phyloP scores from a whole-genome alignment of 768 basidiomycete species.

The Termitomyces titanicus region DNA sequence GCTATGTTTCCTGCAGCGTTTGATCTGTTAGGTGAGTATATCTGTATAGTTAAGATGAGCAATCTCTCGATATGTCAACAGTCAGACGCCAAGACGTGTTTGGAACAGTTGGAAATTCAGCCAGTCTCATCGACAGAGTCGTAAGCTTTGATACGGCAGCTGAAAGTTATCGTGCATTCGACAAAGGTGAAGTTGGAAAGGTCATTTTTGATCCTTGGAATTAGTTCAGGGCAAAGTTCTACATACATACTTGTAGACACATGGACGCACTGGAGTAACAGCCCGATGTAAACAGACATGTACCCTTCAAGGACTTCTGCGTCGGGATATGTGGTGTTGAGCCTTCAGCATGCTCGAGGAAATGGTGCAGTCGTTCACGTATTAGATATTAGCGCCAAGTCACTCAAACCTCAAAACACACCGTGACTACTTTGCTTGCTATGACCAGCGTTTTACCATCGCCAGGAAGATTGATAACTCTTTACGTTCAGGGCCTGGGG shows the following conservation, averaged over 20 bases:
- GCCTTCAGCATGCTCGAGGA: not conserved
- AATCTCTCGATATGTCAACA: slow-evolving; percentile 10
- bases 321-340: not conserved
- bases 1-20: slow-evolving; percentile 74
- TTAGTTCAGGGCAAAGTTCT: slow-evolving; percentile 11
- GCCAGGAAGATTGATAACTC: not conserved
- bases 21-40: slow-evolving; percentile 50
- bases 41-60: not conserved
- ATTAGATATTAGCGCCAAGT: too few relatives aligned
- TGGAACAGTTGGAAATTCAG: slow-evolving; percentile 59
- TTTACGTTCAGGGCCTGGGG: too few relatives aligned
- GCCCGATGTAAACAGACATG: not conserved
- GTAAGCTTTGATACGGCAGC: slow-evolving; percentile 55
- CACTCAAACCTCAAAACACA: too few relatives aligned
- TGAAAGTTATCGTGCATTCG: slow-evolving; percentile 61
- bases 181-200: slow-evolving; percentile 72
- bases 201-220: slow-evolving; percentile 76
- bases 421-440: too few relatives aligned
- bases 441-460: not conserved
- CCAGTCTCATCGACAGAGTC: slow-evolving; percentile 66
- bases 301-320: not conserved
- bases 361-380: not conserved
- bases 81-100: slow-evolving; percentile 72
- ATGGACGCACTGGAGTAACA: too few relatives aligned
- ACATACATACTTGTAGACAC: too few relatives aligned